Base-by-base conservation (phyloP, 2,329 filamentous ascomycete genomes). In the Fusarium buxicola region DNA sequence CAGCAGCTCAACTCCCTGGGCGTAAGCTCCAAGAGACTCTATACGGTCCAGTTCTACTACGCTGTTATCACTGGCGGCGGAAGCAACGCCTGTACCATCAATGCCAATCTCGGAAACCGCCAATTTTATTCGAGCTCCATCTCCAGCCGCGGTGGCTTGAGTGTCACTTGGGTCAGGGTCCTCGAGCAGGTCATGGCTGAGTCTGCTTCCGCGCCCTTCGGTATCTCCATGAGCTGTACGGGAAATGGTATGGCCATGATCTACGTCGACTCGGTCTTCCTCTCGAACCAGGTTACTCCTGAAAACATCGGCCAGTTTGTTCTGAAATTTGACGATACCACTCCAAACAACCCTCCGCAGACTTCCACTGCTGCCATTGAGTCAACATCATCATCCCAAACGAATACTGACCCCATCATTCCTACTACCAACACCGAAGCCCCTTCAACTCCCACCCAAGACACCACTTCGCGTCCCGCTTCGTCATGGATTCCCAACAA, bases 11-110 rank as follows among this genome's bases (percentile, higher is more conserved):
- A 6, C 1, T 21, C n/a, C 5, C 16, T 52, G 2, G 21, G 9
- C 3, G 45, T 52, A 4, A 39, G 36, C 0, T 30, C 30, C 0
- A 32, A 30, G 2, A 49, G 12, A 2, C 57, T 49, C 21, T 63
- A 63, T 9, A 63, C 60, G 1, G 32, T 62, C 8, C 59, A 58
- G 16, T 62, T 62, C 15, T 38, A 30, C n/a, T 61, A 61, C 16
- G 5, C 28, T 2, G 9, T 62, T 2, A 36, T 7, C 8, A 35
- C 43, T 8, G 41, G 21, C 4, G 45, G 39, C 7, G 39, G 27
- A 1, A 35, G 10, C 2, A 36, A 47, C 1, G 18, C 25, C 2
- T 62, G 58, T 7, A 11, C 45, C 1, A 12, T 57, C 12, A 51
- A 27, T 1, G 58, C 51, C 2, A 32, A 9, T 6, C 35, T 63